Evolutionary conservation across 192 early-diverging fungal species (phyloP).

Genomic region (Linnemannia elongata): DNA sequence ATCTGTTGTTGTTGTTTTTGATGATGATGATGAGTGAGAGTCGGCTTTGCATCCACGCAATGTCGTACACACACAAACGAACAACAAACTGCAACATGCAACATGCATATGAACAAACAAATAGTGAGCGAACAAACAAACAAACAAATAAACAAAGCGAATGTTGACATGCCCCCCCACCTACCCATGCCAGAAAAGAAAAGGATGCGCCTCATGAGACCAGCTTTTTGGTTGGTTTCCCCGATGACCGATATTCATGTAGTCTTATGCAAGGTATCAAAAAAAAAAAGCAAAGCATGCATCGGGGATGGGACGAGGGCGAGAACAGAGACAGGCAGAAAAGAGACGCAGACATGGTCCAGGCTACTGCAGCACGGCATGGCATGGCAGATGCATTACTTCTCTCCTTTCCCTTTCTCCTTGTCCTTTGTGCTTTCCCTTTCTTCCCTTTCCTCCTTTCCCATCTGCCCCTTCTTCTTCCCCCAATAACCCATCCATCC

Average conservation of each 20-base stretch:
- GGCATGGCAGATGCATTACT: conserved; percentile 10
- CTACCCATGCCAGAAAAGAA: background rate
- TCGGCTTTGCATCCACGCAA: conserved; percentile 1
- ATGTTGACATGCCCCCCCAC: too few species aligned
- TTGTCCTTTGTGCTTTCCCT: background rate
- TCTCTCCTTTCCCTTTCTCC: background rate
- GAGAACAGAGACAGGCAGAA: too few species aligned
- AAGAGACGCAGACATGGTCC: background rate
- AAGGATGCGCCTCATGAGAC: conserved; percentile 1
- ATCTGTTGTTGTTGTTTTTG: too few species aligned
- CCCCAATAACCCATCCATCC: too few species aligned
- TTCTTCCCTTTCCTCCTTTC: background rate
- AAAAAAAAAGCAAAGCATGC: conserved; percentile 1
- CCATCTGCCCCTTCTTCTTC: conserved; percentile 4
- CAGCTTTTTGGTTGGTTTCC: background rate
- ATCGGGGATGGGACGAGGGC: background rate
- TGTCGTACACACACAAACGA: conserved; percentile 8
- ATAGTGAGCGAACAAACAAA: background rate
- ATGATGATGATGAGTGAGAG: background rate
- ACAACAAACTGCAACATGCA: background rate
- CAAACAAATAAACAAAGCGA: background rate
- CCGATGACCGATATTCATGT: conserved; percentile 2
- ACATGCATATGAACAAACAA: background rate
- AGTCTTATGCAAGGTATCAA: background rate
- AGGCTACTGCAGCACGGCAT: conserved; percentile 7